Evolutionary conservation across 2,329 filamentous ascomycete genomes (phyloP).

Genomic region (Magnaporthiopsis poae): DNA sequence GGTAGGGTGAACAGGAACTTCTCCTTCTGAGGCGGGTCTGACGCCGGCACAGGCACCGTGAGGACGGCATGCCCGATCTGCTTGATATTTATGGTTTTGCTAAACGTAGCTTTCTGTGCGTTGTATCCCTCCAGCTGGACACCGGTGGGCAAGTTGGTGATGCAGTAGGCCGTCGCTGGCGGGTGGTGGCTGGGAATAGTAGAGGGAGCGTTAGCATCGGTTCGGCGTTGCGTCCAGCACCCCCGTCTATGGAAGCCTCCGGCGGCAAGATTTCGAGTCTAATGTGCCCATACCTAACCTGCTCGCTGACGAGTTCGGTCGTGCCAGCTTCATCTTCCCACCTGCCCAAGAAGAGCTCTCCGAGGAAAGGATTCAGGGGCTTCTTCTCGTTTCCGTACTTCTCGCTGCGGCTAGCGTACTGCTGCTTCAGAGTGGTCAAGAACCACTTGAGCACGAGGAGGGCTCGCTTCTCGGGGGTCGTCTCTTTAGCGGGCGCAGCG

Average conservation of each 20-base stretch:
- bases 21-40: constrained; percentile 35
- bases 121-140: constrained; percentile 81
- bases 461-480: constrained; percentile 71
- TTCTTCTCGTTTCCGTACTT: constrained; percentile 88
- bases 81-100: constrained; percentile 86
- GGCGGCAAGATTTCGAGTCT: not conserved
- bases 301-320: constrained; percentile 82
- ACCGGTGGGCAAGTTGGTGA: constrained; percentile 75
- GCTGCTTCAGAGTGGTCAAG: constrained; percentile 81
- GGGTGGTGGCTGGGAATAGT: constrained; percentile 64
- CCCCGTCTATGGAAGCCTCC: not conserved
- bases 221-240: not conserved
- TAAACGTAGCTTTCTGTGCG: constrained; percentile 90
- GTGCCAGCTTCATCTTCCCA: constrained; percentile 77
- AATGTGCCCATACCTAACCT: constrained; percentile 56
- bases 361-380: constrained; percentile 89
- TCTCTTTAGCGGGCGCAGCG: constrained; percentile 68
- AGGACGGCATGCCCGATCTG: constrained; percentile 83
- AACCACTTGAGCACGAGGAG: constrained; percentile 94
- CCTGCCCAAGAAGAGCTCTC: constrained; percentile 83
- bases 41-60: constrained; percentile 49
- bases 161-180: constrained; percentile 86
- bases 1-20: constrained; percentile 87
- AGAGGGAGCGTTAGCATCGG: not conserved
- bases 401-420: constrained; percentile 66